Base-by-base conservation (phyloP, 2,329 filamentous ascomycete genomes). In the Exophiala oligosperma region DNA sequence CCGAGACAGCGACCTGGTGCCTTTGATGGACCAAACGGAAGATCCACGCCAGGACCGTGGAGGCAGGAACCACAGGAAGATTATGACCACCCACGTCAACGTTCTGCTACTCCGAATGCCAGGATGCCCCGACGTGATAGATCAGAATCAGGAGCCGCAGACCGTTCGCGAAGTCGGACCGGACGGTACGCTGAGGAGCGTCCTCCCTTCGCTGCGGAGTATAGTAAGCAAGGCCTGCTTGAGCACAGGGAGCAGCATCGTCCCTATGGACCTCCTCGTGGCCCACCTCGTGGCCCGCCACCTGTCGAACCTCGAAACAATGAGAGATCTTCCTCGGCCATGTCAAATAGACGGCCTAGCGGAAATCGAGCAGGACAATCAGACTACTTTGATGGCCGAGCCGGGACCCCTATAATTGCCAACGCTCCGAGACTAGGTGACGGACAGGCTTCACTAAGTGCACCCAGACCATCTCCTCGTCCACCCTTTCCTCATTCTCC, bases 161-260 rank as follows among this genome's bases (percentile, higher is more conserved):
- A 76, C 28, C 78, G 82, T 28, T 84, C 82, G 6, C 79, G 79
- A 61, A 85, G 82, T 67, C 79, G 80, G 43, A 73, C 74, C 44
- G 73, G 77, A 26, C 73, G 71, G 46, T 75, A 78, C 57, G 78
- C 79, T 29, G 81, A 84, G 52, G 82, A 84, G 63, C 59, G 58
- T 14, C 59, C 56, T 38, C 57, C 59, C 56, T 50, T 54, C 21
- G 54, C 51, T 43, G 37, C 44, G 11, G 57, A 53, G 29, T 49
- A 59, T 53, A 38, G 48, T 35, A 56, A 49, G 44, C 48, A 47
- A 28, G 59, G 49, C 9, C 52, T 46, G 17, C 41, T 54, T 21
- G 40, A 55, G 5, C 37, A 28, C 26, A 29, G 54, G 24, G 60
- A 60, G 43, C 57, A 60, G 17, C 54, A 54, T 14, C 57, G 60